Evolutionary conservation across 208 protist genomes (phyloP).

Genomic region (Wallacemonas collosoma): DNA sequence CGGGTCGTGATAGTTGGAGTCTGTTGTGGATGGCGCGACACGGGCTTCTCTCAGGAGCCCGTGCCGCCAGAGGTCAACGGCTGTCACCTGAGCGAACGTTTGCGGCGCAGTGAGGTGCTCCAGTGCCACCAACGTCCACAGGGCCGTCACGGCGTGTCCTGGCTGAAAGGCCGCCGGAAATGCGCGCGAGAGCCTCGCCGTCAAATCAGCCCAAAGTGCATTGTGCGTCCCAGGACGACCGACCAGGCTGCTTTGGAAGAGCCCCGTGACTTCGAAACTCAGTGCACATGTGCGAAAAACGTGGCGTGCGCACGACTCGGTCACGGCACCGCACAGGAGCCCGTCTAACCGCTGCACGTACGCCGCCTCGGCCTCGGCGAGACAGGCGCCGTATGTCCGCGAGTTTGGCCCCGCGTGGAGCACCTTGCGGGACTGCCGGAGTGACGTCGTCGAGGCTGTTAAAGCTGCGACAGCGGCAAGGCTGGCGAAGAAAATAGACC

Average conservation of each 20-base stretch:
- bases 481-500: slow-evolving; percentile 19
- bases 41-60: not conserved
- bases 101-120: slow-evolving; percentile 34
- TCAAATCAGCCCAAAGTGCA: slow-evolving; percentile 44
- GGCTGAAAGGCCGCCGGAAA: slow-evolving; percentile 67
- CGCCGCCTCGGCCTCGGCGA: not conserved
- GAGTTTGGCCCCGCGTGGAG: not conserved
- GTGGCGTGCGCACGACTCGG: slow-evolving; percentile 24
- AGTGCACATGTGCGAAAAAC: slow-evolving; percentile 17
- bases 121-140: slow-evolving; percentile 44
- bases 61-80: slow-evolving; percentile 7
- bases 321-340: not conserved
- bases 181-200: slow-evolving; percentile 20
- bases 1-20: too few relatives aligned
- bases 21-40: not conserved
- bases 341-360: not conserved
- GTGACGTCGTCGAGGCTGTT: slow-evolving; percentile 6
- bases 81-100: slow-evolving; percentile 7
- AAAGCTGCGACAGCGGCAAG: slow-evolving; percentile 24
- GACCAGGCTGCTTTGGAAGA: slow-evolving; percentile 18
- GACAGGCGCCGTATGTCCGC: not conserved
- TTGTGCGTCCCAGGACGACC: slow-evolving; percentile 35
- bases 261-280: slow-evolving; percentile 35
- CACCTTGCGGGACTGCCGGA: slow-evolving; percentile 15
- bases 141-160: slow-evolving; percentile 44